Evolutionary conservation across 306 rosid genomes (phyloP).

Genomic region (Medicago arabica): DNA sequence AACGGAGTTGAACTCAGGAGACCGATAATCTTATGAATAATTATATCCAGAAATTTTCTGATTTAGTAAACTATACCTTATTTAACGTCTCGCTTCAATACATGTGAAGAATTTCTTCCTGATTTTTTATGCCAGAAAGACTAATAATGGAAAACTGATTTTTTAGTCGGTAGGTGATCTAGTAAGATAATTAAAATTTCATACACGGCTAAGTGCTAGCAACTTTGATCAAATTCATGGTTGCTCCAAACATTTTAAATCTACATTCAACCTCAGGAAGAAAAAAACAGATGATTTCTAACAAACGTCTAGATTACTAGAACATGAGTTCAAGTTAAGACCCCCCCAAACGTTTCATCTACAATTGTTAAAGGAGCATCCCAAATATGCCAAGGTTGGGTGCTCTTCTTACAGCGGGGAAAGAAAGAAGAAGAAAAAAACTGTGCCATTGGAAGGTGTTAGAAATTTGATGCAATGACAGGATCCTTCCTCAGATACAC

Average conservation of each 20-base stretch:
- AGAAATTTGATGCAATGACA: slow-evolving; percentile 12
- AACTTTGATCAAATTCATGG: not conserved
- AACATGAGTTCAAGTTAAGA: slow-evolving; percentile 20
- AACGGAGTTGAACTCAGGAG: no score
- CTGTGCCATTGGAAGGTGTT: not conserved
- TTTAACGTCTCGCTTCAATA: no score
- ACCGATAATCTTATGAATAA: no score
- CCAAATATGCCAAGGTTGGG: slow-evolving; percentile 6
- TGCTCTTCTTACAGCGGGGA: not conserved
- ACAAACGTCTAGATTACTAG: not conserved
- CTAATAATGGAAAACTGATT: no score
- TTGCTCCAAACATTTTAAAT: not conserved
- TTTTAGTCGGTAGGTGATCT: no score
- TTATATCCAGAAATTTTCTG: no score
- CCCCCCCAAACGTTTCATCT: slow-evolving; percentile 21
- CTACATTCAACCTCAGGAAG: not conserved
- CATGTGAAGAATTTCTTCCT: no score
- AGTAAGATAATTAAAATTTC: no score
- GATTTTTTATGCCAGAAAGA: no score
- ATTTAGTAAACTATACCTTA: no score
- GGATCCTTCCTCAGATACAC: slow-evolving; percentile 19
- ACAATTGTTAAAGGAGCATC: slow-evolving; percentile 23
- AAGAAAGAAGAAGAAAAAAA: slow-evolving; percentile 4
- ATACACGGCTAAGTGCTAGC: not conserved
- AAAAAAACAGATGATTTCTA: not conserved